phyloP scores from a whole-genome alignment of 2,329 filamentous ascomycete species.

The Neopestalotiopsis sp. region DNA sequence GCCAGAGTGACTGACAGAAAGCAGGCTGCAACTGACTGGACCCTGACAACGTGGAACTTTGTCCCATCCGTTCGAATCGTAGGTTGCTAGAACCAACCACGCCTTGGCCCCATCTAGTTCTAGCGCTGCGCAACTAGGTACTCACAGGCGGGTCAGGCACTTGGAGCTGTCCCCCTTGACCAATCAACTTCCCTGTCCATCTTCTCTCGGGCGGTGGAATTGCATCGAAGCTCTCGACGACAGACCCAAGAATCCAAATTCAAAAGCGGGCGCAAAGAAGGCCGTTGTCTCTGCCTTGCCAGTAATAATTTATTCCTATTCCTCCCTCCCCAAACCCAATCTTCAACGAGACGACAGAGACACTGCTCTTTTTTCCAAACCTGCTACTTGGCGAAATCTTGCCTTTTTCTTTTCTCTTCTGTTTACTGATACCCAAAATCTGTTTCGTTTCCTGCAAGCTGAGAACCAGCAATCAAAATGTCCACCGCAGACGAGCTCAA shows the following conservation, averaged over 20 bases:
- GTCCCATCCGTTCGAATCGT: background rate
- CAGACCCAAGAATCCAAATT: background rate
- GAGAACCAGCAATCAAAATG: slow-evolving; percentile 44
- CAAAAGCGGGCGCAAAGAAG: slow-evolving; percentile 5
- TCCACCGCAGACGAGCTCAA: slow-evolving; percentile 81
- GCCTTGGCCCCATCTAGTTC: background rate
- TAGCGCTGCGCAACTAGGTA: background rate
- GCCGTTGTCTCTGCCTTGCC: slow-evolving; percentile 8
- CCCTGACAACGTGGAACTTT: background rate
- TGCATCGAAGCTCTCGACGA: slow-evolving; percentile 16
- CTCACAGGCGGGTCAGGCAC: background rate
- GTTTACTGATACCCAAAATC: slow-evolving; percentile 9
- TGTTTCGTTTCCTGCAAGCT: background rate
- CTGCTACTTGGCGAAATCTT: background rate
- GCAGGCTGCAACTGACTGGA: background rate
- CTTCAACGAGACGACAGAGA: background rate
- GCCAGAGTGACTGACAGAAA: background rate
- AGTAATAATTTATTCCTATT: background rate
- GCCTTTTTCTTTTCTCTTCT: background rate
- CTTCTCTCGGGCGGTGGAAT: slow-evolving; percentile 15
- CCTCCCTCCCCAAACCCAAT: background rate
- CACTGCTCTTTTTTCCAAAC: background rate
- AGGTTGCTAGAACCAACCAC: background rate
- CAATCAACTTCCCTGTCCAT: slow-evolving; percentile 13
- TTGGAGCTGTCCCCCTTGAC: background rate